Conservation (phyloP, 2,329 filamentous ascomycete genomes). For the Diaporthe velutina region DNA sequence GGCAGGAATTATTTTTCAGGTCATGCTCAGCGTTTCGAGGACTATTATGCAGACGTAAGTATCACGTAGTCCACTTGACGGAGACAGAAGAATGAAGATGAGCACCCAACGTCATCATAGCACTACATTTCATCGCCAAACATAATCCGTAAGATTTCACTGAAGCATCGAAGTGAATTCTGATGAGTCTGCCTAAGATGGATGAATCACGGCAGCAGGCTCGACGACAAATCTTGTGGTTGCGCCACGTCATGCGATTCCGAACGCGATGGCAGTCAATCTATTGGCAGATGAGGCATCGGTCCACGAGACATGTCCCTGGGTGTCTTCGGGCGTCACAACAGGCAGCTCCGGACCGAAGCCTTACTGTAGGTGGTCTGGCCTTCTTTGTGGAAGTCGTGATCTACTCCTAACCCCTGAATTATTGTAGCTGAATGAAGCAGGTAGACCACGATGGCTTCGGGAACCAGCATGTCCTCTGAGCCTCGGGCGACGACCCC, state of each 20-base stretch:
- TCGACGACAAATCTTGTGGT: not conserved
- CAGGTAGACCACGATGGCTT: not conserved
- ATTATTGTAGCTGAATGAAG: not conserved
- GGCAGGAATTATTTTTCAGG: too few relatives aligned
- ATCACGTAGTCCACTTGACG: not conserved
- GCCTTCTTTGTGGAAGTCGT: not conserved
- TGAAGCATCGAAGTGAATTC: not conserved
- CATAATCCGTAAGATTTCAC: not conserved
- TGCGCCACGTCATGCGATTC: slow-evolving; percentile 6
- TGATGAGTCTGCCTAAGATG: too few relatives aligned
- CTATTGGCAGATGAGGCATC: slow-evolving; percentile 12
- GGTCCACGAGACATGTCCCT: slow-evolving; percentile 18
- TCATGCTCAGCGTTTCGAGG: too few relatives aligned
- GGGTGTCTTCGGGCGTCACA: slow-evolving; percentile 11
- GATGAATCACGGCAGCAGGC: too few relatives aligned
- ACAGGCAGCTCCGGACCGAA: slow-evolving; percentile 10
- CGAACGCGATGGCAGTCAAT: not conserved
- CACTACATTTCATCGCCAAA: too few relatives aligned
- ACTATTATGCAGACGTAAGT: not conserved
- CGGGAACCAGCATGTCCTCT: slow-evolving; percentile 13
- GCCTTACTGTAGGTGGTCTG: not conserved
- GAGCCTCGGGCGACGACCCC: not conserved
- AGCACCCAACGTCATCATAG: not conserved
- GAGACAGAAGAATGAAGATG: too few relatives aligned
- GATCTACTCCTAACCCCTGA: not conserved